Evolutionary conservation across 805 yeast genomes (phyloP).

Genomic region (Suhomyces faveliae): DNA sequence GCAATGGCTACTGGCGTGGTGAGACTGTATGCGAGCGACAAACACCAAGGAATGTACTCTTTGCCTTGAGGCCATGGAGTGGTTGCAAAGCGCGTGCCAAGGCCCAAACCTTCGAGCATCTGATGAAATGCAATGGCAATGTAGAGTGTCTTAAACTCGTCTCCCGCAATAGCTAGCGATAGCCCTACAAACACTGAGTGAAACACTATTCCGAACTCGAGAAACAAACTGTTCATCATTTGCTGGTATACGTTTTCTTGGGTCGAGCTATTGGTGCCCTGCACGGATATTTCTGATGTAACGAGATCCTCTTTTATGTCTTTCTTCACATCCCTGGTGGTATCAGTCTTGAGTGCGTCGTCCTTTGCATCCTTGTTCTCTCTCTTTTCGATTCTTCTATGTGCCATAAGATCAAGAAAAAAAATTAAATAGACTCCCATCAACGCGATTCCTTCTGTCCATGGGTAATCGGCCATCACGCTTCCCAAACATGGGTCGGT

Average conservation of each 20-base stretch:
- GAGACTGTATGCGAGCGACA: constrained; percentile 32
- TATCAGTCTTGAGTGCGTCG: too few relatives aligned
- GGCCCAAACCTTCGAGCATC: constrained; percentile 33
- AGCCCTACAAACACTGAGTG: constrained; percentile 34
- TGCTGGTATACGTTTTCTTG: constrained; percentile 45
- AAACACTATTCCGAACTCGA: constrained; percentile 34
- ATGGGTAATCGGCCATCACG: constrained; percentile 25
- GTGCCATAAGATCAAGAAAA: constrained; percentile 28
- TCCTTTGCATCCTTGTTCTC: neutral
- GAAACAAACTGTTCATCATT: constrained; percentile 48
- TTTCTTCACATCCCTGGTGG: too few relatives aligned
- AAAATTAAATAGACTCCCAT: constrained; percentile 32
- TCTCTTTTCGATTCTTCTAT: constrained; percentile 12
- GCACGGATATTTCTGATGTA: neutral
- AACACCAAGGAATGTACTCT: constrained; percentile 47
- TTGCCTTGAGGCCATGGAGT: constrained; percentile 24
- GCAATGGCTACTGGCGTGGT: constrained; percentile 76
- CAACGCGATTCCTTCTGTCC: constrained; percentile 33
- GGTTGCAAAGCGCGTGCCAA: constrained; percentile 30
- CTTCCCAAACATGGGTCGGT: constrained; percentile 27
- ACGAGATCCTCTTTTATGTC: neutral
- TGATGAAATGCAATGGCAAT: constrained; percentile 33
- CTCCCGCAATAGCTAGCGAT: constrained; percentile 32
- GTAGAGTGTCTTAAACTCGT: constrained; percentile 27
- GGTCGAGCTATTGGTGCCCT: neutral